phyloP scores from a whole-genome alignment of 1,139 yeast genomes.

The Debaryomyces nepalensis region DNA sequence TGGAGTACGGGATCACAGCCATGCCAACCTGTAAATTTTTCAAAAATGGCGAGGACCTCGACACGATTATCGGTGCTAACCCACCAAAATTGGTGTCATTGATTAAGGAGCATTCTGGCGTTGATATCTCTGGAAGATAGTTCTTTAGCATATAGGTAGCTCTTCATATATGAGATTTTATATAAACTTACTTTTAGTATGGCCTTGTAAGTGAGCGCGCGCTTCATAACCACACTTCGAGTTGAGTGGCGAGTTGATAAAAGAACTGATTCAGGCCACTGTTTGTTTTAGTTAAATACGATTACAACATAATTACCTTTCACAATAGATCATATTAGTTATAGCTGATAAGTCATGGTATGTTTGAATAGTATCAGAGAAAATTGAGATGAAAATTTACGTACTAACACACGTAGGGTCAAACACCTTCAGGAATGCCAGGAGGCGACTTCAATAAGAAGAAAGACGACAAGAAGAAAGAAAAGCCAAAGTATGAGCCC shows the following conservation, averaged over 20 bases:
- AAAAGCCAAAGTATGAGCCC: constrained; percentile 95
- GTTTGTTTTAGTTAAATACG: neutral
- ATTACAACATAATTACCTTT: too few relatives aligned
- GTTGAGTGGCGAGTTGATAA: constrained; percentile 12
- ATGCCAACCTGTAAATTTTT: constrained; percentile 43
- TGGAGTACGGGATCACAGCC: constrained; percentile 36
- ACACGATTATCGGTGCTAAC: constrained; percentile 38
- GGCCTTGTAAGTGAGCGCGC: constrained; percentile 3
- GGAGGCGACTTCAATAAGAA: constrained; percentile 65
- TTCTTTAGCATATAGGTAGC: neutral
- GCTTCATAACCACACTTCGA: constrained; percentile 8
- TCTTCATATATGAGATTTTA: neutral
- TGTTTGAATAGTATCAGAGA: neutral
- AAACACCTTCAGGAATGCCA: constrained; percentile 78
- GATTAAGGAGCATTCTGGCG: constrained; percentile 30
- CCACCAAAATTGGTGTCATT: constrained; percentile 32
- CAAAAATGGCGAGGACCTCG: constrained; percentile 35
- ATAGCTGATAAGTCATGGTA: constrained; percentile 6
- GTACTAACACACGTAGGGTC: constrained; percentile 53
- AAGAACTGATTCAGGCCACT: constrained; percentile 4
- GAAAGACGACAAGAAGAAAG: constrained; percentile 78
- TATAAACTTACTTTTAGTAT: neutral
- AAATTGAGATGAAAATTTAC: constrained; percentile 1
- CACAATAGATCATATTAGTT: neutral
- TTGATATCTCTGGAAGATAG: constrained; percentile 26